These are phyloP conservation scores for Citrus inodora DNA, from an alignment of 345 rosid species.

Conservation along the genomic window DNA sequence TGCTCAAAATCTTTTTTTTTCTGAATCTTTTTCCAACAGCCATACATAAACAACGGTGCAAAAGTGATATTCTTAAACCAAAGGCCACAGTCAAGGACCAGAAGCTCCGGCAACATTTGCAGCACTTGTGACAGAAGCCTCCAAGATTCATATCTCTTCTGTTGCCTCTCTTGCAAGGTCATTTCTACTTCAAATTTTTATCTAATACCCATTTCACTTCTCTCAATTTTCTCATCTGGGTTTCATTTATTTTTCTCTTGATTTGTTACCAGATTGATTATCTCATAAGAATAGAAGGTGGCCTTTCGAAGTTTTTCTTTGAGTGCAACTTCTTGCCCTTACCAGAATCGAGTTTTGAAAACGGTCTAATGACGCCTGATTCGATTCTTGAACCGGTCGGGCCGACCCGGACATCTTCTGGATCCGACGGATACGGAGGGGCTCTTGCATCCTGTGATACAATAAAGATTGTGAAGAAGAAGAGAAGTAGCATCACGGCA, in stretches of 20 bases:
- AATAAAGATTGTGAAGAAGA: slow-evolving; percentile 69
- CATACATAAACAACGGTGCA: slow-evolving; percentile 75
- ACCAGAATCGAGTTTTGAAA: slow-evolving; percentile 49
- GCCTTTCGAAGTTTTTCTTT: slow-evolving; percentile 53
- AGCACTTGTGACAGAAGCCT: slow-evolving; percentile 65
- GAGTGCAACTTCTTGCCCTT: slow-evolving; percentile 63
- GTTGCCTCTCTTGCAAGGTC: slow-evolving; percentile 94
- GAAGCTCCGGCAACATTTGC: slow-evolving; percentile 69
- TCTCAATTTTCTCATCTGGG: neutral
- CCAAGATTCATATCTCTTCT: slow-evolving; percentile 65
- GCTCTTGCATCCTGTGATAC: slow-evolving; percentile 63
- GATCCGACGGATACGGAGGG: slow-evolving; percentile 51
- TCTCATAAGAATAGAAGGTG: slow-evolving; percentile 50
- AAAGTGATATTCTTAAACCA: slow-evolving; percentile 85
- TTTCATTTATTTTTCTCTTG: neutral
- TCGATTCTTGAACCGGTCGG: slow-evolving; percentile 59
- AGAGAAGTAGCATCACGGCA: slow-evolving; percentile 64
- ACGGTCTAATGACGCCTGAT: slow-evolving; percentile 52
- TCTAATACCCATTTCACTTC: slow-evolving; percentile 2
- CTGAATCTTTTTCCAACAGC: slow-evolving; percentile 42
- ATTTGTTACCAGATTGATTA: slow-evolving; percentile 45
- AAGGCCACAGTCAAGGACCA: slow-evolving; percentile 63
- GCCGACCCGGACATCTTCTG: slow-evolving; percentile 56
- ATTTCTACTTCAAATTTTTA: neutral
- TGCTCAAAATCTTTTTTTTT: neutral